Evolutionary conservation across 2,329 filamentous ascomycete species (phyloP).

Genomic region (Cercospora sp.): DNA sequence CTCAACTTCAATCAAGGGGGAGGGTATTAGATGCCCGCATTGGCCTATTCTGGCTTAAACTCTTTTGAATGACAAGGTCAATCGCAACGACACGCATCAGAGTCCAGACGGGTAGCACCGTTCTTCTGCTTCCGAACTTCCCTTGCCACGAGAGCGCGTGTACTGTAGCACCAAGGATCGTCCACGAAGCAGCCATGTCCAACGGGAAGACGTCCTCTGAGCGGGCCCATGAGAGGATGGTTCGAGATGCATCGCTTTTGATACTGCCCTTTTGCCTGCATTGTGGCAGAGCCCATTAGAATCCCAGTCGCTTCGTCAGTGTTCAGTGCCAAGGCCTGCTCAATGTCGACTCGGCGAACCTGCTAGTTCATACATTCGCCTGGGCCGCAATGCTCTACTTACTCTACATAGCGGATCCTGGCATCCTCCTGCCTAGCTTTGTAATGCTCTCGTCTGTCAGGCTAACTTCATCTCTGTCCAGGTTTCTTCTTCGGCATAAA

Average conservation of each 20-base stretch:
- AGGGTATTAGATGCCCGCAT: neutral
- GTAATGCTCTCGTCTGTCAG: neutral
- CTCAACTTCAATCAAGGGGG: slow-evolving; percentile 5
- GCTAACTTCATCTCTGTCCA: slow-evolving; percentile 5
- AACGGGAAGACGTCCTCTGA: neutral
- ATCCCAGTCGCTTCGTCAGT: neutral
- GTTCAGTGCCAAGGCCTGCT: neutral
- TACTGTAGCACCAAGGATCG: neutral
- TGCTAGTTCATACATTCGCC: neutral
- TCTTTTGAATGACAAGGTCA: neutral
- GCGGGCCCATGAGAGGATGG: neutral
- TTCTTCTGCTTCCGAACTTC: neutral
- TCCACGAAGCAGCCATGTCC: slow-evolving; percentile 15
- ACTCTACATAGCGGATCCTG: neutral
- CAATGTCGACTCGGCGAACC: neutral
- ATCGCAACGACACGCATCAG: slow-evolving; percentile 2
- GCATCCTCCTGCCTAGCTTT: neutral
- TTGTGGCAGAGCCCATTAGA: neutral
- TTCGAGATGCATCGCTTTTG: neutral
- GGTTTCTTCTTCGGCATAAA: slow-evolving; percentile 25
- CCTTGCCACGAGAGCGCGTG: slow-evolving; percentile 10
- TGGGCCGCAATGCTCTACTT: neutral
- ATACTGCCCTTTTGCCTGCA: neutral
- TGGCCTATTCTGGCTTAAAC: neutral
- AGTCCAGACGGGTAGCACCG: neutral